Evolutionary conservation across 495 filamentous ascomycete species (phyloP), one percentile per base, ranked within the genome.

Genomic region (Penicillium manginii): DNA sequence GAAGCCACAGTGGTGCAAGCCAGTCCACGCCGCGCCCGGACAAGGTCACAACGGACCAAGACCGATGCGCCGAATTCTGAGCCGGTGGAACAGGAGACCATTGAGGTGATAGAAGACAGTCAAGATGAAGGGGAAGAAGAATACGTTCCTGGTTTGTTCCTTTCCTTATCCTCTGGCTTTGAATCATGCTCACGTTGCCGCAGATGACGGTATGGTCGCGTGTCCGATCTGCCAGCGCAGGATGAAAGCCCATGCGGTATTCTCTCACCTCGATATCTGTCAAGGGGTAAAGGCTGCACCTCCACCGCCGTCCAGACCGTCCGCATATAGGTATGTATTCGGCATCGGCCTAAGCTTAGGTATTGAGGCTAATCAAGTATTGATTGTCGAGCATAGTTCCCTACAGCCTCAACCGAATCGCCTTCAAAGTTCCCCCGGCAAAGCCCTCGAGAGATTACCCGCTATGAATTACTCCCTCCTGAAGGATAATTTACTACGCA

Each of bases 141-240:
- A 46, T 70, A 72, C 69, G 63, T 55, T 19, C 58, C 62, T 19
- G 65, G 69, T 70, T 50, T 18, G 37, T 49, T 12, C 40, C 45
- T 7, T 21, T 26, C 9, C 29, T 21, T 15, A 32, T 50, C n/a
- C 17, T 6, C 35, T 15, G 5, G 22, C 47, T 32, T 19, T 12
- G 23, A 35, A 63, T 60, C 63, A 47, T 57, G 72, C 70, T 79
- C 68, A 76, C 37, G 21, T 52, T 8, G 26, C 48, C 17, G 3
- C 66, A 83, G 86, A 87, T 52, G 88, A 93, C 60, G 93, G 91
- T 6, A 73, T 93, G 18, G 87, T 91, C 3, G 74, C 83, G 15
- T 98, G 94, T 71, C 94, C 94, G 0, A 87, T 93, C 6, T 98
- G 94, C 69, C 69, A 72, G 22, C 78, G 81, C 54, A 82, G 83